Base-by-base conservation (phyloP, 2,329 filamentous ascomycete species). In the Akanthomyces muscarius region DNA sequence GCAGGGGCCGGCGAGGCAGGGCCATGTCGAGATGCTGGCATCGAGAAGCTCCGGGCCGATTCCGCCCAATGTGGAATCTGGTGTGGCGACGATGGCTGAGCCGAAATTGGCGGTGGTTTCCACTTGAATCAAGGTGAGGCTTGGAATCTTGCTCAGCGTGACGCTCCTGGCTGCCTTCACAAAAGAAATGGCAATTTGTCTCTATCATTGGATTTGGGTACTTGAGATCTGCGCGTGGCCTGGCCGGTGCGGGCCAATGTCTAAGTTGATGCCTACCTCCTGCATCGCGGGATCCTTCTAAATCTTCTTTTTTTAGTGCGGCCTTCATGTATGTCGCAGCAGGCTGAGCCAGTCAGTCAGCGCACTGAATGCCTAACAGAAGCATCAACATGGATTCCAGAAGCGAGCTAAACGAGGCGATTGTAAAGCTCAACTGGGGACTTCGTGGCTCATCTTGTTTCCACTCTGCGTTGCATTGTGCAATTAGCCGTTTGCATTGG, bases 201-300 rank as follows among this genome's bases (percentile, higher is more conserved):
- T 36, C 25, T 25, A 47, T n/a, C 36, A 30, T 23, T 25, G 30
- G 25, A n/a, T 50, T 38, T 50, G 30, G 11, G 30, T 28, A 58
- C 30, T 25, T 36, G 16, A 14, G 55, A 58, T 58, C 21, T 50
- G 55, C 44, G n/a, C 10, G 16, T 28, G 55, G 44, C 33, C 18
- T n/a, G 53, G 41, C 36, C 38, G 14, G 45, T 50, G 55, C 55
- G 55, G 55, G 55, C 55, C 11, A 48, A 50, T 50, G 55, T 58
- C 55, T 41, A 41, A 58, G 44, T 48, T 25, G 55, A 58, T 38
- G 44, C 55, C 41, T 30, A 58, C 55, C 42, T 25, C 13, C n/a
- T 28, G 55, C 55, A 50, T 48, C 30, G 44, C 30, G 16, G 30
- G 7, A 13, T 14, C 18, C 36, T 11, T 23, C 33, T 30, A 6